Evolutionary conservation across 1,284 basidiomycete species (phyloP), one percentile per base, ranked within the genome.

Genomic region (Irpex rosettiformis): DNA sequence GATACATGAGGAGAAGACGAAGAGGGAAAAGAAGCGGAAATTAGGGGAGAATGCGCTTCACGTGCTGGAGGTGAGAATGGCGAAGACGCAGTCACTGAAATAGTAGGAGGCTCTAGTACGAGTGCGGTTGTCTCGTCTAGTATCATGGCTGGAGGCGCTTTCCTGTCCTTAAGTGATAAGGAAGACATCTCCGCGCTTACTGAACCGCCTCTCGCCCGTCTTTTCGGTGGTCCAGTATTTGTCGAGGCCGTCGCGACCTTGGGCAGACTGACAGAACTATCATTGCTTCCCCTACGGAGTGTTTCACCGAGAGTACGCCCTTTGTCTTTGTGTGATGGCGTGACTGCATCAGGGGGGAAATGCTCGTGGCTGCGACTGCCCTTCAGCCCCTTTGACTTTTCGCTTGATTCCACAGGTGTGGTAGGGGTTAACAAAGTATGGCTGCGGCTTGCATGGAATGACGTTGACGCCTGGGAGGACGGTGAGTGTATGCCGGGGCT

Each of bases 321-420:
- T 18, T 45, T 45, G 16, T 45, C 63, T 22, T 76, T 72, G 33
- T 77, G 75, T 8, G 73, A 57, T n/a, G 70, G 68, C 48, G 77
- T 77, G 40, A 75, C 65, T 4, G 75, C 69, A 1, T 74, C 73
- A 30, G 75, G 74, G 42, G 72, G 70, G 18, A 82, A 40, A 58
- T 77, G 75, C 67, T 89, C 88, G 30, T 80, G 82, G 63, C 89
- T 91, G 63, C 82, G 81, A 69, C 81, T 85, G 21, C 79, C 68
- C 67, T 86, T 89, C 48, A 85, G 63, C 4, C 73, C 70, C 64
- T 75, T 80, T 55, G 64, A 61, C 55, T 75, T 81, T 28, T 63
- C 70, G 3, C 21, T 7, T 25, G 48, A 47, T 6, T 18, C 72
- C 66, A 7, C 73, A 64, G 21, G 69, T 62, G 57, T 75, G 64